phyloP scores from a whole-genome alignment of 1,284 basidiomycete species.

The Trichosporon sp. region DNA sequence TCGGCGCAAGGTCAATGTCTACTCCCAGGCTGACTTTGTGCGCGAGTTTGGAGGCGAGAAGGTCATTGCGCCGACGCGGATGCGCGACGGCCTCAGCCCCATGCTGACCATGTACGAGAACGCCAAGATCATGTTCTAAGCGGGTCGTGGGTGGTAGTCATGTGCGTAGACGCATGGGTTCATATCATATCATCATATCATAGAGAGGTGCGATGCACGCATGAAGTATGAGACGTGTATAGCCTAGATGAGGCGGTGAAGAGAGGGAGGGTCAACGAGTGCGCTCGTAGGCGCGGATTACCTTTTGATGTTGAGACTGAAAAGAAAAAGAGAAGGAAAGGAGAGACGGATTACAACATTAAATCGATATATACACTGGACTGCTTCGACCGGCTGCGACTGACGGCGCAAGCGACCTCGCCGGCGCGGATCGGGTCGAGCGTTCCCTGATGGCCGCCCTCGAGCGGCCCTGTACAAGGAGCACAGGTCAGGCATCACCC shows the following conservation, averaged over 20 bases:
- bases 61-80: conserved; percentile 28
- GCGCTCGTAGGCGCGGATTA: too few relatives aligned
- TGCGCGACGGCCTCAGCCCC: conserved; percentile 39
- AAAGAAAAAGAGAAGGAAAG: too few relatives aligned
- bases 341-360: not conserved
- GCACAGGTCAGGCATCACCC: not conserved
- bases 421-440: too few relatives aligned
- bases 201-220: not conserved
- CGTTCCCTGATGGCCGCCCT: not conserved
- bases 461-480: not conserved
- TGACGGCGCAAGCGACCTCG: not conserved
- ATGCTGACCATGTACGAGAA: conserved; percentile 47
- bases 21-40: conserved; percentile 44
- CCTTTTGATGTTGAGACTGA: too few relatives aligned
- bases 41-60: conserved; percentile 34
- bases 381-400: not conserved
- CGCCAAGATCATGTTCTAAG: conserved; percentile 46
- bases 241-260: too few relatives aligned
- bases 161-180: not conserved
- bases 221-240: not conserved
- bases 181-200: not conserved
- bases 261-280: too few relatives aligned
- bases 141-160: not conserved
- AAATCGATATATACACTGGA: not conserved
- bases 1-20: conserved; percentile 37